A percentile compares a stretch with the other conserved stretches of the same genome.
Evolutionary conservation across 2,329 filamentous ascomycete genomes (phyloP).

Genomic region (Aspergillus arachidicola): DNA sequence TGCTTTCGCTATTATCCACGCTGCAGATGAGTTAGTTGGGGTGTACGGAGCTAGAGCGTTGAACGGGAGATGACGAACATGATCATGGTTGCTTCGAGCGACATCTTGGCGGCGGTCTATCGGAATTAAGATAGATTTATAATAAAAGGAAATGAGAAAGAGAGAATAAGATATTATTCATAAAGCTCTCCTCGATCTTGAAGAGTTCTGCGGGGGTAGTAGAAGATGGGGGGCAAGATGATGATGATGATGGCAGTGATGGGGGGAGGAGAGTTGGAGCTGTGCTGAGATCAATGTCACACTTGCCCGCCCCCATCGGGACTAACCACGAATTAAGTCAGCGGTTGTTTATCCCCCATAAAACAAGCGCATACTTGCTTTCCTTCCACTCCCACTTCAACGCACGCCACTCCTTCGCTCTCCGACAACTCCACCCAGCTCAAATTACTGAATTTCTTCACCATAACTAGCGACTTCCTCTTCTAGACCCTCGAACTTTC

Average conservation of each 20-base stretch:
- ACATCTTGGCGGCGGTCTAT: conserved; percentile 69
- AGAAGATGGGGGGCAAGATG: conserved; percentile 12
- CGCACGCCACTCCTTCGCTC: conserved; percentile 15
- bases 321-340: conserved; percentile 29
- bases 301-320: conserved; percentile 15
- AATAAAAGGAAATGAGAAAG: not conserved
- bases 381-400: conserved; percentile 16
- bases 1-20: conserved; percentile 98
- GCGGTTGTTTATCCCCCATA: conserved; percentile 47
- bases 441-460: not conserved
- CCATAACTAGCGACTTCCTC: not conserved
- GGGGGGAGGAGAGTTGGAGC: conserved; percentile 30
- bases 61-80: conserved; percentile 53
- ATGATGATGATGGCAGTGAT: conserved; percentile 16
- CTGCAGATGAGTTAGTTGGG: conserved; percentile 43
- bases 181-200: not conserved
- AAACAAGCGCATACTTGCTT: conserved; percentile 6
- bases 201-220: not conserved
- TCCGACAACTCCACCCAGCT: conserved; percentile 7
- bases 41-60: conserved; percentile 14
- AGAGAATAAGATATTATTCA: not conserved
- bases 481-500: not conserved
- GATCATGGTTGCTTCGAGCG: conserved; percentile 98
- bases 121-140: conserved; percentile 4
- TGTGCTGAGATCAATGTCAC: conserved; percentile 26